A percentile compares a stretch with the other conserved stretches of the same genome.
Evolutionary conservation across 2,329 filamentous ascomycete species (phyloP).

Genomic region (Biscogniauxia sp.): DNA sequence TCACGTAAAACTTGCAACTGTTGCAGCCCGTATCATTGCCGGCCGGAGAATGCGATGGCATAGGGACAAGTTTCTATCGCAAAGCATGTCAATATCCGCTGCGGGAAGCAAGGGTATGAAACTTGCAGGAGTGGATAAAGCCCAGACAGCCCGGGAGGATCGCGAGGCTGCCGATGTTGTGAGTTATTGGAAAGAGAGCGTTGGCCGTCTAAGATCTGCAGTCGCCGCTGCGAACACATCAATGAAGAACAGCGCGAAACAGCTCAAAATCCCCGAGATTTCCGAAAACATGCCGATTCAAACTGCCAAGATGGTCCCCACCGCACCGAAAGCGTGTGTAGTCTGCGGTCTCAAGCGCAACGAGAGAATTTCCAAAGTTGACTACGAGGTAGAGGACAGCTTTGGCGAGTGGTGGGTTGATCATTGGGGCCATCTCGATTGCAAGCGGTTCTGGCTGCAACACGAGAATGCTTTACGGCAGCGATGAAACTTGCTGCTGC

Average conservation of each 20-base stretch:
- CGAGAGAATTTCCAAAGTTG: conserved; percentile 74
- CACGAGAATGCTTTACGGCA: conserved; percentile 70
- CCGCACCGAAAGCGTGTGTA: conserved; percentile 72
- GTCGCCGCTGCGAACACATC: conserved; percentile 63
- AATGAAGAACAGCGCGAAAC: conserved; percentile 27
- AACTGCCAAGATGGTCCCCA: conserved; percentile 69
- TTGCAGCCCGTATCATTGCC: conserved; percentile 77
- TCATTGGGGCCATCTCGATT: conserved; percentile 78
- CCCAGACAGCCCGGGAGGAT: conserved; percentile 78
- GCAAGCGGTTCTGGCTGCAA: conserved; percentile 80
- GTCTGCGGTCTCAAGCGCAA: conserved; percentile 87
- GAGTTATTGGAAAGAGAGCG: conserved; percentile 69
- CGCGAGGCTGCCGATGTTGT: conserved; percentile 79
- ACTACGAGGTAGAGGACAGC: conserved; percentile 77
- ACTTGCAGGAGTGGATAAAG: conserved; percentile 78
- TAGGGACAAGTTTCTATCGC: conserved; percentile 77
- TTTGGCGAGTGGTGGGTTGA: conserved; percentile 98
- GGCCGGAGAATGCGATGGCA: conserved; percentile 89
- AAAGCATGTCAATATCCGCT: conserved; percentile 84
- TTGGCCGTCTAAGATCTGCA: conserved; percentile 71
- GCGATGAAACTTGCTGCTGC: conserved; percentile 44
- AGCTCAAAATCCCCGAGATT: conserved; percentile 65
- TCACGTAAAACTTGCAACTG: conserved; percentile 62
- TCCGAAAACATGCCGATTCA: conserved; percentile 66
- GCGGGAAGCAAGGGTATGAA: conserved; percentile 86